These are phyloP conservation scores for Castanea crenata DNA, from an alignment of 306 rosid species.

Conservation along the genomic window DNA sequence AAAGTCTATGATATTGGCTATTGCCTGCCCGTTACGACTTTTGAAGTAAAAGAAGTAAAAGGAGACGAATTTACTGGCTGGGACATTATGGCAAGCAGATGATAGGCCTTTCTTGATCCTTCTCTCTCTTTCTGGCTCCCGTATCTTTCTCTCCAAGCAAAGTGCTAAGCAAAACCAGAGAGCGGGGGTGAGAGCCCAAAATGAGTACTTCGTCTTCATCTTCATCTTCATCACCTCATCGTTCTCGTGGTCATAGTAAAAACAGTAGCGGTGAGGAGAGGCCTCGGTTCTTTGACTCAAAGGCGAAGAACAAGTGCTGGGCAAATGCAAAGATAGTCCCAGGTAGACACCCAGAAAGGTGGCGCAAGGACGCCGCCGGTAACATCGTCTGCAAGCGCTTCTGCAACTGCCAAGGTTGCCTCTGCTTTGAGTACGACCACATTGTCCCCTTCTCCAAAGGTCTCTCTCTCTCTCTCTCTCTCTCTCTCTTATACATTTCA, in stretches of 20 bases:
- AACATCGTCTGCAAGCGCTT: constrained; percentile 91
- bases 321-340: constrained; percentile 57
- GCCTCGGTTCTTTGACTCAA: constrained; percentile 63
- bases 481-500: neutral
- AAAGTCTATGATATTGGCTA: too few species aligned
- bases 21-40: too few species aligned
- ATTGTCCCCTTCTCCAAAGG: constrained; percentile 89
- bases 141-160: neutral
- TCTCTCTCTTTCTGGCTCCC: neutral
- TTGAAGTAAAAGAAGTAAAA: too few species aligned
- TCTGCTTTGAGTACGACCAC: constrained; percentile 95
- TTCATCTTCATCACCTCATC: constrained; percentile 39
- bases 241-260: constrained; percentile 32
- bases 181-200: neutral
- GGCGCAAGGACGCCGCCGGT: constrained; percentile 95
- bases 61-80: too few species aligned
- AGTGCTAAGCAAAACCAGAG: too few species aligned
- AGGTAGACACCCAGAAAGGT: constrained; percentile 94
- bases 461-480: constrained; percentile 2
- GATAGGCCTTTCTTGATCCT: too few species aligned
- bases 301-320: constrained; percentile 72
- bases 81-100: neutral
- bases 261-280: constrained; percentile 38
- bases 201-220: constrained; percentile 35
- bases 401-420: constrained; percentile 85